Conservation (phyloP, 352 stramenopile genomes). For the Phytophthora sansomeana region DNA sequence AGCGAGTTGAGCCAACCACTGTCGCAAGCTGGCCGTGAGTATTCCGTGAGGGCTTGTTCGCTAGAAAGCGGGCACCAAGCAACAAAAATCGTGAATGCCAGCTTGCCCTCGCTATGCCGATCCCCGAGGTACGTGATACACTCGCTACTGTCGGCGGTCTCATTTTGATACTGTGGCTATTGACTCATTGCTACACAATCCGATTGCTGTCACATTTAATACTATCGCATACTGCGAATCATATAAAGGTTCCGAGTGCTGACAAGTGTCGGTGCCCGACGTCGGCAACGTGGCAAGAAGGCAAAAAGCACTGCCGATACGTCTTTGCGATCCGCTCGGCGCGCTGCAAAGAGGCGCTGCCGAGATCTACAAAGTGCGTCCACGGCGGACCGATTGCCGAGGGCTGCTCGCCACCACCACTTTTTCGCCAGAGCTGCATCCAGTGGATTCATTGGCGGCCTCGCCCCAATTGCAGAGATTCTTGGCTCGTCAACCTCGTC, state of each 20-base stretch:
- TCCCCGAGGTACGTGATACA: too few relatives aligned
- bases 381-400: constrained; percentile 29
- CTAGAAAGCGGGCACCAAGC: constrained; percentile 1
- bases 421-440: constrained; percentile 12
- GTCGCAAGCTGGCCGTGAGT: not conserved
- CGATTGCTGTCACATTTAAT: too few relatives aligned
- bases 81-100: not conserved
- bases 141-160: too few relatives aligned
- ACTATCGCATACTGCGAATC: not conserved
- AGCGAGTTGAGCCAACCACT: not conserved
- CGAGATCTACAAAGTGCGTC: constrained; percentile 26
- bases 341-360: constrained; percentile 30
- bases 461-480: not conserved
- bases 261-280: not conserved
- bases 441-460: constrained; percentile 1
- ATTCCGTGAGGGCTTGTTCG: not conserved
- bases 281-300: constrained; percentile 9
- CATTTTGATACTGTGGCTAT: too few relatives aligned
- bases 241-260: not conserved
- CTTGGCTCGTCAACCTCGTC: constrained; percentile 21
- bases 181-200: too few relatives aligned
- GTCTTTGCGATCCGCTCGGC: constrained; percentile 21
- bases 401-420: constrained; percentile 28
- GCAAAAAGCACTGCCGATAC: not conserved
- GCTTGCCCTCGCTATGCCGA: not conserved